A percentile compares a stretch with the other conserved stretches of the same genome.
Evolutionary conservation across 169 alveolate species (phyloP).

Genomic region (Eimeria tenella): DNA sequence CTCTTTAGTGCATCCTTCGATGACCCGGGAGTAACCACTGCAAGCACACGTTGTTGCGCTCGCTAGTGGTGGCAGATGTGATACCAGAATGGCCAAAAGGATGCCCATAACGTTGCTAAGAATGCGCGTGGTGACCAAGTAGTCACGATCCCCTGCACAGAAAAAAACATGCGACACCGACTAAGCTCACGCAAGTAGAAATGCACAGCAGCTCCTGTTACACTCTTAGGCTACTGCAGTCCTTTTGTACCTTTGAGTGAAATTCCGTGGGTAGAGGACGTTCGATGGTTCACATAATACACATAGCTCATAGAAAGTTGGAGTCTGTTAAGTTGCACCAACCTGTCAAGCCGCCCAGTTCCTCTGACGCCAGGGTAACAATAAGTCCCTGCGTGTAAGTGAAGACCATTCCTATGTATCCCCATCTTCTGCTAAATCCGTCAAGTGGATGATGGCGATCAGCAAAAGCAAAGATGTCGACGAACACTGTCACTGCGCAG

Average conservation of each 20-base stretch:
- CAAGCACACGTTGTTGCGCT: slow-evolving; percentile 62
- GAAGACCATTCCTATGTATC: slow-evolving; percentile 74
- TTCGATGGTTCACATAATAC: no score
- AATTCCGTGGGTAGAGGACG: no score
- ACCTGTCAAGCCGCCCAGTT: slow-evolving; percentile 76
- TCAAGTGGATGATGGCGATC: slow-evolving; percentile 58
- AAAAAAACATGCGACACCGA: background rate
- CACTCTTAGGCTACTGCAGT: background rate
- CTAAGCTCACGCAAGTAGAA: background rate
- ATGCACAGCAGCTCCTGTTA: background rate
- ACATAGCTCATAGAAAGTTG: no score
- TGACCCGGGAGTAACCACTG: background rate
- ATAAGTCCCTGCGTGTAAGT: slow-evolving; percentile 74
- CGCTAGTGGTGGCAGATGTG: slow-evolving; percentile 69
- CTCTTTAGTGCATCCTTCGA: slow-evolving; percentile 56
- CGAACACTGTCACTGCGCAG: slow-evolving; percentile 20
- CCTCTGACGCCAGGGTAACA: slow-evolving; percentile 42
- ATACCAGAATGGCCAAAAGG: slow-evolving; percentile 59
- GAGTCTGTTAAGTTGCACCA: background rate
- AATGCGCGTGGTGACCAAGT: slow-evolving; percentile 70
- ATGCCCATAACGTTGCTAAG: slow-evolving; percentile 67
- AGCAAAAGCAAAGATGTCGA: slow-evolving; percentile 55
- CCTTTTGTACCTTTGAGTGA: background rate
- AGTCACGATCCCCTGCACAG: slow-evolving; percentile 66
- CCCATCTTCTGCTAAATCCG: slow-evolving; percentile 72